These are phyloP conservation scores for Rhododendron mucronatum DNA, from an alignment of 148 eudicot species.

Conservation along the genomic window DNA sequence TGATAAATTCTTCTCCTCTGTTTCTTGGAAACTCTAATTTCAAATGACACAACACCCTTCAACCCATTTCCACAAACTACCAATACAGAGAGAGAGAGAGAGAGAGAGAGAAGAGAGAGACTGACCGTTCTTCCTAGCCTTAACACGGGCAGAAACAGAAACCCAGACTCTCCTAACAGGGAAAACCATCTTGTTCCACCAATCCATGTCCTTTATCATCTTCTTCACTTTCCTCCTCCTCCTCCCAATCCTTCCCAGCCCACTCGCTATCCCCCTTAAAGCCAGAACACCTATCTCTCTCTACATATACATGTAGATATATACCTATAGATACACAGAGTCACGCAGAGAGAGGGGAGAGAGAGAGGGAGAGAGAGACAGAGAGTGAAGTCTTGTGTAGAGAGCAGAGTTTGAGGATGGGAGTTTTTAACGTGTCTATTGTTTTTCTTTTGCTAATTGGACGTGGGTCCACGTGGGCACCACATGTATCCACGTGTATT, in stretches of 20 bases:
- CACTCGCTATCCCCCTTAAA: constrained; percentile 19
- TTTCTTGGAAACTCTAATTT: neutral
- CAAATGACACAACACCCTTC: neutral
- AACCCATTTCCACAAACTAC: neutral
- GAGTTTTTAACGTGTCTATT: neutral
- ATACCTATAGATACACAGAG: neutral
- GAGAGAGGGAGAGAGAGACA: neutral
- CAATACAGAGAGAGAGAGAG: neutral
- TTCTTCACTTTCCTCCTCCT: constrained; percentile 28
- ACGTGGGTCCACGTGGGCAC: neutral
- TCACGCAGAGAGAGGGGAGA: neutral
- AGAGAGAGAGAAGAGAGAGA: constrained; percentile 8
- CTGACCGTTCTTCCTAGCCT: constrained; percentile 30
- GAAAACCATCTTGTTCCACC: constrained; percentile 33
- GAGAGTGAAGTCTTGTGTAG: neutral
- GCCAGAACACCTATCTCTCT: constrained; percentile 26
- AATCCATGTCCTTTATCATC: constrained; percentile 27
- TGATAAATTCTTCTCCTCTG: neutral
- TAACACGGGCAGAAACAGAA: constrained; percentile 25
- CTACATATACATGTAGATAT: neutral
- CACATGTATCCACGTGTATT: neutral
- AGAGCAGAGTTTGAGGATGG: neutral
- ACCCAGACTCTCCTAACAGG: constrained; percentile 31
- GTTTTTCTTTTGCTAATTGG: neutral
- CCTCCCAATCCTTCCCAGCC: constrained; percentile 17